Evolutionary conservation across 345 rosid genomes (phyloP).

Genomic region (Euphorbia lathyris): DNA sequence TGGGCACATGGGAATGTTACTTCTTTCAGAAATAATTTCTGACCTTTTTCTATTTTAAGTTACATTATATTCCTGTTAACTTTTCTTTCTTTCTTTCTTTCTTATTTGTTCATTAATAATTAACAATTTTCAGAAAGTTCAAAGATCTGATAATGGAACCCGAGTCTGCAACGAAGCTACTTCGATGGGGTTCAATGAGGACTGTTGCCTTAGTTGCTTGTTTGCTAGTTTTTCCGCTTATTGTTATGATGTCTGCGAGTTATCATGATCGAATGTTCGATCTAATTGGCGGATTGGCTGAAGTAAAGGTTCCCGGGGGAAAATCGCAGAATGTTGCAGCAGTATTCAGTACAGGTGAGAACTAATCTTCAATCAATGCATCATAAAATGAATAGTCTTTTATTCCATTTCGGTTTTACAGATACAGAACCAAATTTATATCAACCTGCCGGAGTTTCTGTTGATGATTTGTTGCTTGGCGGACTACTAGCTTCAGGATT

Average conservation of each 20-base stretch:
- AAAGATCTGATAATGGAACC: background rate
- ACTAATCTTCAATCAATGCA: background rate
- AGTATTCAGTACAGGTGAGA: background rate
- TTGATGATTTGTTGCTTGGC: slow-evolving; percentile 2
- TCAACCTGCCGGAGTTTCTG: background rate
- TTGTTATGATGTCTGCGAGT: background rate
- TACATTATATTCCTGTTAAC: background rate
- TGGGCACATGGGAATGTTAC: too few species aligned
- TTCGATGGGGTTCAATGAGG: background rate
- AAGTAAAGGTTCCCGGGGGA: background rate
- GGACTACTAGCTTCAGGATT: slow-evolving; percentile 15
- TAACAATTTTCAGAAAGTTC: background rate
- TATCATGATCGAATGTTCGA: background rate
- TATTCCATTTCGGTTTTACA: background rate
- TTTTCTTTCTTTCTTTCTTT: background rate
- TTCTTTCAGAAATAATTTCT: background rate
- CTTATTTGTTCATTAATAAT: background rate
- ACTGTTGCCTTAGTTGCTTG: background rate
- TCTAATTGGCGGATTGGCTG: background rate
- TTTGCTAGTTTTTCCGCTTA: background rate
- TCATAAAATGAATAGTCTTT: background rate
- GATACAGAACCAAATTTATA: background rate
- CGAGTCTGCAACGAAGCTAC: background rate
- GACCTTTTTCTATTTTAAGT: background rate
- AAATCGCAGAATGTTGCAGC: background rate